These are phyloP conservation scores for Periconia sp. DNA, from an alignment of 2,329 filamentous ascomycete species.

Conservation along the genomic window DNA sequence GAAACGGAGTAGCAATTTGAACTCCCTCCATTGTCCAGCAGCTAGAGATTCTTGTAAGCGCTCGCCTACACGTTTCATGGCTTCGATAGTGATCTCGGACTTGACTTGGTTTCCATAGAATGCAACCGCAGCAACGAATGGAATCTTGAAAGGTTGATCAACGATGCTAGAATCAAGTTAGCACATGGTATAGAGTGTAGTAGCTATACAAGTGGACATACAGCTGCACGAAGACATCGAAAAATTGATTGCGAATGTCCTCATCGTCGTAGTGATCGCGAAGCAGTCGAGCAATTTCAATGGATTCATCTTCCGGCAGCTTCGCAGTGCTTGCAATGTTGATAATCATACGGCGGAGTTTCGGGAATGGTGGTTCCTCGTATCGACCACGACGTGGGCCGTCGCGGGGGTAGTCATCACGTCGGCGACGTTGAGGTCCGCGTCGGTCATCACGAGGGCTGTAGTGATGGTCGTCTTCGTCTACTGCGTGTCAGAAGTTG, in stretches of 20 bases:
- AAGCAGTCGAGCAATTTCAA: constrained; percentile 60
- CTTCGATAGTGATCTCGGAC: constrained; percentile 70
- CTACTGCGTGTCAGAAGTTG: constrained; percentile 15
- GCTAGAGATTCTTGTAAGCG: constrained; percentile 68
- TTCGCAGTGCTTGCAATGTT: constrained; percentile 43
- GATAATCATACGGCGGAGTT: constrained; percentile 37
- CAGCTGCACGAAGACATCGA: constrained; percentile 75
- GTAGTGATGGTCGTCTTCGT: constrained; percentile 28
- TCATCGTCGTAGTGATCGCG: constrained; percentile 78
- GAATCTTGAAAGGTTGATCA: constrained; percentile 97
- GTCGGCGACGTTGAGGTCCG: constrained; percentile 33
- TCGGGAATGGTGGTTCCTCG: constrained; percentile 38
- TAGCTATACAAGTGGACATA: constrained; percentile 36
- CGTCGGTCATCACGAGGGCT: constrained; percentile 33
- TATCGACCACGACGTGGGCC: constrained; percentile 33
- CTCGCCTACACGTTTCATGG: constrained; percentile 65
- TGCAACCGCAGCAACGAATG: constrained; percentile 83
- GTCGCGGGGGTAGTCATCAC: constrained; percentile 18
- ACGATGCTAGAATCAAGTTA: constrained; percentile 54
- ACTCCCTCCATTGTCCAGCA: constrained; percentile 80
- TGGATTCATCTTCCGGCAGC: constrained; percentile 40
- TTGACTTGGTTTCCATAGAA: constrained; percentile 78
- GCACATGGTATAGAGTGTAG: constrained; percentile 1
- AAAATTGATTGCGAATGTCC: constrained; percentile 72
- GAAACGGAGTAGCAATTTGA: constrained; percentile 88